Evolutionary conservation across 73 alveolate species (phyloP).

Genomic region (Stentor roeselii): DNA sequence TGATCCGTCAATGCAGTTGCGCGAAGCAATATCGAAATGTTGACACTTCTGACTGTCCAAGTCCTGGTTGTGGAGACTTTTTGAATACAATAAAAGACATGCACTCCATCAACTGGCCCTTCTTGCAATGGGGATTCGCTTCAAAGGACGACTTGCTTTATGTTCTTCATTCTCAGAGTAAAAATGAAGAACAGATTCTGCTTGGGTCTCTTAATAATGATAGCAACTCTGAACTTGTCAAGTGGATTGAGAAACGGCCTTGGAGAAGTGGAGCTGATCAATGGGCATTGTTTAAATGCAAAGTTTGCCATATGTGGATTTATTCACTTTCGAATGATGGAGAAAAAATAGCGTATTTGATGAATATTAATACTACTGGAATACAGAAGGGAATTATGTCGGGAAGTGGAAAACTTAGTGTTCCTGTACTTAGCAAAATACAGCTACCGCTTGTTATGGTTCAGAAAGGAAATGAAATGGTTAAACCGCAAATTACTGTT

Average conservation of each 20-base stretch:
- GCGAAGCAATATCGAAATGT: conserved; percentile 58
- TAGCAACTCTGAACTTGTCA: conserved; percentile 32
- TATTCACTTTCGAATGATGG: conserved; percentile 26
- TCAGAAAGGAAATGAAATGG: conserved; percentile 14
- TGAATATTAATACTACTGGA: conserved; percentile 17
- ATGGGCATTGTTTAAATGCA: conserved; percentile 72
- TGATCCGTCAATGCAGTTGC: conserved; percentile 60
- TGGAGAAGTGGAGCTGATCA: conserved; percentile 31
- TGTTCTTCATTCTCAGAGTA: conserved; percentile 63
- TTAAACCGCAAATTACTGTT: conserved; percentile 3
- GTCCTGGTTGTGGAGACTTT: conserved; percentile 81
- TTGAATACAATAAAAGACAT: conserved; percentile 53
- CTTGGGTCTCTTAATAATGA: conserved; percentile 41
- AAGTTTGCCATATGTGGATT: conserved; percentile 59
- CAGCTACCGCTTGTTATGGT: conserved; percentile 1
- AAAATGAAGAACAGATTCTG: conserved; percentile 43
- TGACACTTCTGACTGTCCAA: conserved; percentile 70
- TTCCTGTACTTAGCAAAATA: conserved; percentile 18
- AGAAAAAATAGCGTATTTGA: not conserved
- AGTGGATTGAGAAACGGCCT: conserved; percentile 48
- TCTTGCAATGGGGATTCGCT: conserved; percentile 70
- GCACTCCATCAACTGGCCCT: conserved; percentile 45
- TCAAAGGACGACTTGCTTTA: conserved; percentile 62
- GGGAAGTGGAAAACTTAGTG: not conserved
- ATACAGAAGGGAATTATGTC: conserved; percentile 26